These are phyloP conservation scores for Pythium aquatile DNA, from an alignment of 352 stramenopile species.

Conservation along the genomic window DNA sequence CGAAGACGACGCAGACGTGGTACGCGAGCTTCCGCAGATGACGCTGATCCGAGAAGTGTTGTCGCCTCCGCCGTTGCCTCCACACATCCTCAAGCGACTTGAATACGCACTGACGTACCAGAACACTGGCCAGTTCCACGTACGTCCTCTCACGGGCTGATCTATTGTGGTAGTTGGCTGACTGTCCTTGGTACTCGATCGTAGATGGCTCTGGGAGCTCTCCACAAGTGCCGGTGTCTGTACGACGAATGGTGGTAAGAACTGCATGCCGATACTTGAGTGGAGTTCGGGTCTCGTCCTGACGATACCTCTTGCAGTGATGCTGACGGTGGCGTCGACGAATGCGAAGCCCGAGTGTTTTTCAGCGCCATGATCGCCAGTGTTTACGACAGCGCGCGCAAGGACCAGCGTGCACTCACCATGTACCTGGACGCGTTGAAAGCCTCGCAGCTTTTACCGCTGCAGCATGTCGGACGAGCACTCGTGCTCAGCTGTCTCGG, in stretches of 20 bases:
- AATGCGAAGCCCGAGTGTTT: constrained; percentile 47
- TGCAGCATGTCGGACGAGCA: constrained; percentile 33
- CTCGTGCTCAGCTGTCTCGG: constrained; percentile 54
- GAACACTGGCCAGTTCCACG: constrained; percentile 60
- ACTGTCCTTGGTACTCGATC: neutral
- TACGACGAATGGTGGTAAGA: constrained; percentile 39
- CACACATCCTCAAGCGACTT: constrained; percentile 43
- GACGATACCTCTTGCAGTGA: constrained; percentile 1
- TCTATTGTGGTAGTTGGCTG: neutral
- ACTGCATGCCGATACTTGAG: neutral
- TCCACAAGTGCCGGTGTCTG: constrained; percentile 41
- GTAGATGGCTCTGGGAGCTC: constrained; percentile 57
- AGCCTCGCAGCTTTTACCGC: constrained; percentile 33
- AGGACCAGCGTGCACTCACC: constrained; percentile 43
- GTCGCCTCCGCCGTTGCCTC: constrained; percentile 40
- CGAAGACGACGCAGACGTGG: neutral
- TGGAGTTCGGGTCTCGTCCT: neutral
- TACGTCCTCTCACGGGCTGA: constrained; percentile 22
- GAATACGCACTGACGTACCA: constrained; percentile 63
- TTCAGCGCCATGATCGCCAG: constrained; percentile 50
- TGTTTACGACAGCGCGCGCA: constrained; percentile 52
- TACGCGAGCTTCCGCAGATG: constrained; percentile 36
- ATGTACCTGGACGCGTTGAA: constrained; percentile 58
- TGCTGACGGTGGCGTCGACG: constrained; percentile 3
- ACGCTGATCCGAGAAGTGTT: constrained; percentile 61